Percentiles rank a stretch among this genome's conserved stretches.
Conservation (phyloP, 1,139 yeast species). For the Yamadazyma membranifaciens region DNA sequence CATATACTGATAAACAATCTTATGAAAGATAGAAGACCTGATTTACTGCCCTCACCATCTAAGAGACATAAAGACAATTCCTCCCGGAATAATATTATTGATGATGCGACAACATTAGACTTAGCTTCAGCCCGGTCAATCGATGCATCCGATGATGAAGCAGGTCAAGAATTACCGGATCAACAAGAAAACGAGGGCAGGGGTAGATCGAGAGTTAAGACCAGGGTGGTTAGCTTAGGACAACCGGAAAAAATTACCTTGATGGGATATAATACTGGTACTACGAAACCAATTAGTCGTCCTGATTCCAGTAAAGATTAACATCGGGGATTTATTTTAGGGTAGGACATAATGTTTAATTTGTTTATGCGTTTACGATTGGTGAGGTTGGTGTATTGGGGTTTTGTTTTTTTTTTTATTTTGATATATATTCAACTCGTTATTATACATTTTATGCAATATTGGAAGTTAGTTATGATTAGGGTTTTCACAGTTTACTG, state of each 20-base stretch:
- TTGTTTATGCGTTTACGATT: too few species aligned
- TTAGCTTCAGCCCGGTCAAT: not conserved
- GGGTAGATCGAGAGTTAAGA: conserved; percentile 26
- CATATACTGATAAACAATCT: conserved; percentile 1
- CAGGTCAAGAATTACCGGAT: not conserved
- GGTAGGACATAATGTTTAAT: too few species aligned
- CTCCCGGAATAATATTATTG: not conserved
- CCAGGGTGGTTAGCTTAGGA: conserved; percentile 13
- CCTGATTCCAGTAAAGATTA: not conserved
- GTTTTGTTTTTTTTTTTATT: too few species aligned
- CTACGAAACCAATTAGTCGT: conserved; percentile 3
- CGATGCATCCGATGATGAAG: not conserved
- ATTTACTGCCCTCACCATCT: conserved; percentile 3
- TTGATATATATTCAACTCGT: not conserved
- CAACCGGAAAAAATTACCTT: conserved; percentile 29
- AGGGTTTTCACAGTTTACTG: not conserved
- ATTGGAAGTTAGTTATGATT: not conserved
- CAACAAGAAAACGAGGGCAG: conserved; percentile 13
- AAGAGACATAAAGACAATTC: conserved; percentile 4
- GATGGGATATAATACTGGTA: conserved; percentile 56
- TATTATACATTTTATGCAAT: conserved; percentile 1
- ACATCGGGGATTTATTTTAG: too few species aligned
- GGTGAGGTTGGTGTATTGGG: too few species aligned
- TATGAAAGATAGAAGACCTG: conserved; percentile 2
- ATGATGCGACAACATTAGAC: not conserved